phyloP scores from a whole-genome alignment of 140 eudicot genomes.

The Anethum foeniculum region DNA sequence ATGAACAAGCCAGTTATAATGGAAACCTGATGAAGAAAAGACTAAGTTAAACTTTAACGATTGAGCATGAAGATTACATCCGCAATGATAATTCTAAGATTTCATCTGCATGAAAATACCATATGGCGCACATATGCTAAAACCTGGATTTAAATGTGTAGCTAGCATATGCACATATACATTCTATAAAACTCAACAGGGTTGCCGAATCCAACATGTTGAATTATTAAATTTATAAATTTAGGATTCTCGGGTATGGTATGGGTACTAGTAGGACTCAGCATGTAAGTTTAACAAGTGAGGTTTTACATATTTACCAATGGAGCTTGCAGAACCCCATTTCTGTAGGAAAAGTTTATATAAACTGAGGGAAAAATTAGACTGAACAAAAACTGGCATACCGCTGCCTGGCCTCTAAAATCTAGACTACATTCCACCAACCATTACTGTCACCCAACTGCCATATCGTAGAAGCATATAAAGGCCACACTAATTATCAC shows the following conservation, averaged over 20 bases:
- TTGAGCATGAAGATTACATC: neutral
- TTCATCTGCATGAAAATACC: neutral
- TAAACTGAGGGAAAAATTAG: too few relatives aligned
- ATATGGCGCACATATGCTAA: neutral
- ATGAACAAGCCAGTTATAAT: slow-evolving; percentile 60
- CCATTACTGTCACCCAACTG: too few relatives aligned
- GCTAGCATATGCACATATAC: neutral
- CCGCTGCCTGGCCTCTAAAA: too few relatives aligned
- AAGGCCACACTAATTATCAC: neutral
- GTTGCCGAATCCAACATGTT: neutral
- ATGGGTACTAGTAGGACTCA: too few relatives aligned
- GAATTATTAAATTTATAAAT: too few relatives aligned
- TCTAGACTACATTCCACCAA: too few relatives aligned
- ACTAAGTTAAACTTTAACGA: neutral
- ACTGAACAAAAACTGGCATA: too few relatives aligned
- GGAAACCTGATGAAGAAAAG: slow-evolving; percentile 37
- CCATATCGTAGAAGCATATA: too few relatives aligned
- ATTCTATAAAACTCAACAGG: too few relatives aligned
- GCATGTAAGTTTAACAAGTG: neutral
- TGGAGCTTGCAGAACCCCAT: neutral
- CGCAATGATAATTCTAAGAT: neutral
- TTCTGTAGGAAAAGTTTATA: too few relatives aligned
- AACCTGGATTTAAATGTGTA: neutral
- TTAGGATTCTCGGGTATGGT: neutral
- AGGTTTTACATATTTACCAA: too few relatives aligned